Evolutionary conservation across 1,139 yeast genomes (phyloP), one percentile per base, ranked within the genome.

Genomic region (Yamadazyma diddensiae): DNA sequence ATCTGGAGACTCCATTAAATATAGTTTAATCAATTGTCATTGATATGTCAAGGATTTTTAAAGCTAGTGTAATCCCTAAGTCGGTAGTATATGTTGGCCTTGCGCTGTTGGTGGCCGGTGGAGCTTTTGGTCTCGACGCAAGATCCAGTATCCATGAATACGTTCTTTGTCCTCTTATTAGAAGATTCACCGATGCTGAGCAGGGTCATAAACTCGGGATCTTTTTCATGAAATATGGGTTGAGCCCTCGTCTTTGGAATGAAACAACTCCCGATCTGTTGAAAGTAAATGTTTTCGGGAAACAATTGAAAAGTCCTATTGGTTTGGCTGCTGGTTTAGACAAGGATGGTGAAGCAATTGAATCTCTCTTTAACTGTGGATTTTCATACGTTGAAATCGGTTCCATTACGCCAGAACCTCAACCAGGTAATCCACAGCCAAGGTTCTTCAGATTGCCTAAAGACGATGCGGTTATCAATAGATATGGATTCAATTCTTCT

Each of bases 311-410:
- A 19, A 81, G 81, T 36, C 97, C 97, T 14, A 66, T 90, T 36
- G 97, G 97, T 6, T 71, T 90, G 48, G 97, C 97, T 30, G 97
- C 98, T 21, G 98, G 98, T 9, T 73, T 90, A 43, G 98, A 90
- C 57, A 90, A 90, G 59, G 84, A 90, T 49, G 98, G 88, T 32
- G 95, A 87, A 52, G 95, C 88, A n/a, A 79, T 92, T 47, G 97
- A 90, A 46, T 65, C 90, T 0, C 67, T 90, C 38, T 80, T 82
- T 49, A 73, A 79, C 45, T 55, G 75, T 36, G 98, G 98, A 2
- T 90, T 90, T 50, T 78, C 92, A 5, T 87, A 86, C 53, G 94
- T 87, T 39, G 98, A 90, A 59, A 75, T 92, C 35, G 98, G 98
- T 1, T 84, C 95, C 2, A 79, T 92, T 29, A 90, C 98, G 4